Base-by-base conservation (phyloP, 805 yeast genomes). In the Barnettozyma salicaria region DNA sequence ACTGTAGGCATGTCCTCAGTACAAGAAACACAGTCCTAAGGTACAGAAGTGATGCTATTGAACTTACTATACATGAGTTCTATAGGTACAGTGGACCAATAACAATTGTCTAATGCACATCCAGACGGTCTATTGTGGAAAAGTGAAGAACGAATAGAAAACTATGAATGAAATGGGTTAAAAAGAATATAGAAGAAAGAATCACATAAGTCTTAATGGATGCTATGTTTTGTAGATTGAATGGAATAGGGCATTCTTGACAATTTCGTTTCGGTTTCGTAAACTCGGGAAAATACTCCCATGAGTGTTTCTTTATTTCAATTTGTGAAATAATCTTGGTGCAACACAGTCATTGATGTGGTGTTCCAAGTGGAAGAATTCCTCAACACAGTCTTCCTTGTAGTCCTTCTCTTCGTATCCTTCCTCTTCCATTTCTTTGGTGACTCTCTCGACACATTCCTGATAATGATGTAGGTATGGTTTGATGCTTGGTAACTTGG, bases 351-450 rank as follows among this genome's bases (percentile, higher is more conserved):
- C 90, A 64, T 86, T 87, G 58, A 89, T 53, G 70, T 95, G 87
- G 66, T 90, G 97, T 64, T 87, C 87, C 60, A 89, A 72, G 68
- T 92, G 97, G 87, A 90, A 89, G 64, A 83, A 90, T 68, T 90
- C 98, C 67, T 90, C 97, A 44, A 90, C 82, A 73, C 98, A 90
- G 68, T 90, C 97, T 71, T 90, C 98, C 67, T 90, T 90, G 74
- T 86, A 73, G 12, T 71, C 78, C 54, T 72, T 74, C 39, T 81
- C 79, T 21, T 65, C 95, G 62, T 90, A 89, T 50, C 70, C 95
- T 49, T 74, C 81, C 56, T 85, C 89, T 67, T 87, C 85, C 70
- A 72, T 74, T 53, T 79, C 95, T 62, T 80, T 78, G 49, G 92
- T 78, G 48, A 90, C 97, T 71, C 97, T 86, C 67, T 84, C 97